Evolutionary conservation across 2,329 filamentous ascomycete species (phyloP).

Genomic region (Fusarium sp.): DNA sequence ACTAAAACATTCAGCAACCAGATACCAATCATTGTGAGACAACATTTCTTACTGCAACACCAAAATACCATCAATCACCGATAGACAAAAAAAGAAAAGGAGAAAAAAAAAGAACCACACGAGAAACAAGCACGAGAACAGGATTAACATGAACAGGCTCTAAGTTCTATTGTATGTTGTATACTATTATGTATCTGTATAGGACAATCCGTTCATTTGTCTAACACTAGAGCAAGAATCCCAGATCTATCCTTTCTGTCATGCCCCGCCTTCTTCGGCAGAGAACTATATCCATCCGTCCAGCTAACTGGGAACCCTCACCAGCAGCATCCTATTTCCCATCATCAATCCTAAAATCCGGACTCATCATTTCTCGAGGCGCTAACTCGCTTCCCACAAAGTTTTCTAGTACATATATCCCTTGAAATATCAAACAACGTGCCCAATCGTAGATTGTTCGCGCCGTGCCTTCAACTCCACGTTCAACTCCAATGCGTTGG

Average conservation of each 20-base stretch:
- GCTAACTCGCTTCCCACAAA: slow-evolving; percentile 40
- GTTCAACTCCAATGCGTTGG: slow-evolving; percentile 47
- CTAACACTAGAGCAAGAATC: slow-evolving; percentile 45
- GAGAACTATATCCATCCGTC: slow-evolving; percentile 40
- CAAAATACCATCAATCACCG: background rate
- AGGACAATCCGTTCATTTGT: slow-evolving; percentile 48
- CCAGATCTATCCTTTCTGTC: slow-evolving; percentile 48
- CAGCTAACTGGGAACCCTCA: slow-evolving; percentile 38
- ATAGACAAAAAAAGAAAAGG: background rate
- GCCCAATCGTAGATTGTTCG: slow-evolving; percentile 38
- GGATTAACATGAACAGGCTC: slow-evolving; percentile 17
- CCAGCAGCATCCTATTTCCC: slow-evolving; percentile 41
- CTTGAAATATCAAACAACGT: slow-evolving; percentile 44
- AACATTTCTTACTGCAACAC: background rate
- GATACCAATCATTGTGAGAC: background rate
- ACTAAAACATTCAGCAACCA: slow-evolving; percentile 20
- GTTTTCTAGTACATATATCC: slow-evolving; percentile 44
- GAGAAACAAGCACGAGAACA: background rate
- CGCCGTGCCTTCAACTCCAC: slow-evolving; percentile 18
- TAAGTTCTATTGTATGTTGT: slow-evolving; percentile 35
- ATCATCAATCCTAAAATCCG: slow-evolving; percentile 48
- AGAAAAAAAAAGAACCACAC: too few species aligned
- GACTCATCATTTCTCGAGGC: slow-evolving; percentile 43
- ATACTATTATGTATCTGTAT: slow-evolving; percentile 42
- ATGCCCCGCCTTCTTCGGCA: slow-evolving; percentile 34